Conservation (phyloP, 1,284 basidiomycete genomes). For the Tilletia indica region DNA sequence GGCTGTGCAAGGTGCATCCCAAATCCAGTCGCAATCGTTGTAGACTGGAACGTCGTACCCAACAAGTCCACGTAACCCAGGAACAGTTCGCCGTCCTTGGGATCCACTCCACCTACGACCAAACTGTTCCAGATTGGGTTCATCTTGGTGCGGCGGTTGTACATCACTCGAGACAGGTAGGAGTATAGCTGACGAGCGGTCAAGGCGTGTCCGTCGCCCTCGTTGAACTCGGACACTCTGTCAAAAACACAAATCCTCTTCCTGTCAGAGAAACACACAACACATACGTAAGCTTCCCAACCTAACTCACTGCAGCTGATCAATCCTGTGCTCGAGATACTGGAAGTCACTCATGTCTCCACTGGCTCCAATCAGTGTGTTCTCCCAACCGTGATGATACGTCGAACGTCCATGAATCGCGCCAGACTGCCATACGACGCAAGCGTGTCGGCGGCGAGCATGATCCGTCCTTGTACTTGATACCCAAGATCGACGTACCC, state of each 20-base stretch:
- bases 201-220: slow-evolving; percentile 78
- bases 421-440: slow-evolving; percentile 97
- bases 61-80: slow-evolving; percentile 93
- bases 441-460: slow-evolving; percentile 98
- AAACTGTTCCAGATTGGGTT: slow-evolving; percentile 95
- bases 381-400: slow-evolving; percentile 80
- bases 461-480: slow-evolving; percentile 92
- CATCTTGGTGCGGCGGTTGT: slow-evolving; percentile 79
- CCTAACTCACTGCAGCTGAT: slow-evolving; percentile 42
- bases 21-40: slow-evolving; percentile 94
- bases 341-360: slow-evolving; percentile 99
- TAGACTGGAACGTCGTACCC: slow-evolving; percentile 88
- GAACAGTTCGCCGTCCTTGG: slow-evolving; percentile 40
- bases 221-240: slow-evolving; percentile 73
- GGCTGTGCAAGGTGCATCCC: slow-evolving; percentile 94
- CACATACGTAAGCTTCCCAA: background rate
- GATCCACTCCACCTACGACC: slow-evolving; percentile 69
- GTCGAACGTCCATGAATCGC: slow-evolving; percentile 89
- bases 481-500: slow-evolving; percentile 88
- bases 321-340: slow-evolving; percentile 71
- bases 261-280: background rate
- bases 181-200: slow-evolving; percentile 90
- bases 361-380: slow-evolving; percentile 82
- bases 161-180: slow-evolving; percentile 88
- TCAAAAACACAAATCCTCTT: slow-evolving; percentile 13